These are phyloP conservation scores for Diplosphaera chodatii DNA, from an alignment of 139 green algal species.

Conservation along the genomic window DNA sequence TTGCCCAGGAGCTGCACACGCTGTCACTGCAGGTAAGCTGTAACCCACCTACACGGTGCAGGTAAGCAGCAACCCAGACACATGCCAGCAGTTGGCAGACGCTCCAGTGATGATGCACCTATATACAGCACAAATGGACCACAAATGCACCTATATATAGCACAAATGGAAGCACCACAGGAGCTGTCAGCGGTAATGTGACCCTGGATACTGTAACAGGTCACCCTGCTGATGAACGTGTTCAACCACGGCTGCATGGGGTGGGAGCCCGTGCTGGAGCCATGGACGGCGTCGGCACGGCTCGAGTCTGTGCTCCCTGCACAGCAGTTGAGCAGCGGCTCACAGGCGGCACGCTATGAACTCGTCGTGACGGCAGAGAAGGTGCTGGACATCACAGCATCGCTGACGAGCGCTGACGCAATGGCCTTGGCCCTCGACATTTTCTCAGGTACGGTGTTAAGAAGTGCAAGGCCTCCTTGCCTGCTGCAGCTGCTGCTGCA, in stretches of 20 bases:
- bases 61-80: too few relatives aligned
- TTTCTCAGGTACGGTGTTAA: not conserved
- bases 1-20: not conserved
- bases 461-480: too few relatives aligned
- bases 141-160: too few relatives aligned
- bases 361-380: conserved; percentile 10
- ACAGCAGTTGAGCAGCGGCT: not conserved
- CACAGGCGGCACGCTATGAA: conserved; percentile 1
- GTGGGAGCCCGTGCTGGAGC: conserved; percentile 73
- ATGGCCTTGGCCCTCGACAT: not conserved
- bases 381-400: conserved; percentile 44
- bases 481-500: too few relatives aligned
- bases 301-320: not conserved
- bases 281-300: conserved; percentile 32
- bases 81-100: too few relatives aligned
- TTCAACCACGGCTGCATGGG: conserved; percentile 55
- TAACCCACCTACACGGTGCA: too few relatives aligned
- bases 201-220: too few relatives aligned
- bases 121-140: too few relatives aligned
- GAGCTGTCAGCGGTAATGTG: too few relatives aligned
- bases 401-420: conserved; percentile 11
- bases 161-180: too few relatives aligned
- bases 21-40: not conserved
- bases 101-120: too few relatives aligned
- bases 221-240: conserved; percentile 29